Evolutionary conservation across 2,329 filamentous ascomycete genomes (phyloP).

Genomic region (Erysiphe neolycopersici): DNA sequence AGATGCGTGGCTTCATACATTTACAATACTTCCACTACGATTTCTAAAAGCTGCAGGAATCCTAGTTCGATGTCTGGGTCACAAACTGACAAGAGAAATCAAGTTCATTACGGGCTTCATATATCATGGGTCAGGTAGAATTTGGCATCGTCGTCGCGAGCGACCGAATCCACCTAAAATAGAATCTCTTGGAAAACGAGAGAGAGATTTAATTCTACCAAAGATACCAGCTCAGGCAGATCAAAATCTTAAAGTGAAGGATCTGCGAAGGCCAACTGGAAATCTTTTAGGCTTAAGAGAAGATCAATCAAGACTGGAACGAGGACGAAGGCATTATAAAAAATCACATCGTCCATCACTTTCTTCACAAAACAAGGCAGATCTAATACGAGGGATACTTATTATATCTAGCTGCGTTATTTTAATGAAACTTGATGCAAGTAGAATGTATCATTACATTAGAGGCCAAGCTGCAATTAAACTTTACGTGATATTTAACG

Average conservation of each 20-base stretch:
- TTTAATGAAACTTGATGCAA: conserved; percentile 78
- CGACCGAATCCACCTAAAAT: conserved; percentile 14
- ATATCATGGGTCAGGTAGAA: conserved; percentile 48
- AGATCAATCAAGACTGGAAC: conserved; percentile 9
- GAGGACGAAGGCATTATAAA: conserved; percentile 30
- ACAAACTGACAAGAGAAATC: conserved; percentile 43
- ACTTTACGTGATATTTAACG: conserved; percentile 95
- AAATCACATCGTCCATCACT: conserved; percentile 69
- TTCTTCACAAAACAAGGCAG: conserved; percentile 76
- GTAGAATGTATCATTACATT: conserved; percentile 94
- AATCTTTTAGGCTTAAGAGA: conserved; percentile 6
- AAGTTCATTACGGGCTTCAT: conserved; percentile 51
- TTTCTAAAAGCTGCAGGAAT: conserved; percentile 62
- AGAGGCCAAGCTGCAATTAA: conserved; percentile 93
- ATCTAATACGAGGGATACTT: conserved; percentile 70
- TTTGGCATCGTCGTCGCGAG: conserved; percentile 35
- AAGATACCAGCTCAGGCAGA: background rate
- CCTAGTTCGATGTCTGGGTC: conserved; percentile 50
- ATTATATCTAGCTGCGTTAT: conserved; percentile 67
- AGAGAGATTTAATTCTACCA: background rate
- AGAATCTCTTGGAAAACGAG: background rate
- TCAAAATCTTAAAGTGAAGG: conserved; percentile 8
- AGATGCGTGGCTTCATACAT: conserved; percentile 88
- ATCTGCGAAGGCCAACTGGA: too few species aligned
- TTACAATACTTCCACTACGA: conserved; percentile 77